Evolutionary conservation across 2,329 filamentous ascomycete genomes (phyloP).

Genomic region (Cladosporium austrohemisphaericum): DNA sequence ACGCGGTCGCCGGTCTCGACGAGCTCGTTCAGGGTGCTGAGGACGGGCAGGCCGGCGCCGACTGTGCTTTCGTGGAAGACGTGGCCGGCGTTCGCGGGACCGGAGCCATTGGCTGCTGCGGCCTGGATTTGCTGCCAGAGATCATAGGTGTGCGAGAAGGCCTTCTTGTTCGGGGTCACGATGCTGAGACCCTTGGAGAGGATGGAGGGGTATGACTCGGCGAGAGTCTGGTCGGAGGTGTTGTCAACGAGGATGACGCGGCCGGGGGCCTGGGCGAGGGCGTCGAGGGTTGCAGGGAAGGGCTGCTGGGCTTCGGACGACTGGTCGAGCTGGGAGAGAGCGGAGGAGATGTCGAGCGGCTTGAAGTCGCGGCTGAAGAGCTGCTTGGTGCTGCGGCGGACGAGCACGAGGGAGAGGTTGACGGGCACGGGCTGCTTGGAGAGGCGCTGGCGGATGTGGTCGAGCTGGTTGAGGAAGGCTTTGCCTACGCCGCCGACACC

Average conservation of each 20-base stretch:
- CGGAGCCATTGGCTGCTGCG: conserved; percentile 60
- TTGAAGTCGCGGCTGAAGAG: conserved; percentile 72
- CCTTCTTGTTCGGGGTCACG: conserved; percentile 98
- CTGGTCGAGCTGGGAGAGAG: conserved; percentile 58
- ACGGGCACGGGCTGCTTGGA: conserved; percentile 51
- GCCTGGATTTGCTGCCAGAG: conserved; percentile 86
- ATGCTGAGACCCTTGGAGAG: conserved; percentile 79
- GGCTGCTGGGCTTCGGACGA: conserved; percentile 53
- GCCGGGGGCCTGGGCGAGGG: conserved; percentile 71
- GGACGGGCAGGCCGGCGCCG: conserved; percentile 86
- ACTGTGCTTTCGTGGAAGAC: conserved; percentile 95
- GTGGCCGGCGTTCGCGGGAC: conserved; percentile 56
- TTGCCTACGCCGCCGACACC: conserved; percentile 89
- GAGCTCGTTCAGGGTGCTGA: conserved; percentile 91
- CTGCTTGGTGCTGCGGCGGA: conserved; percentile 80
- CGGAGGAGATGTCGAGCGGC: conserved; percentile 58
- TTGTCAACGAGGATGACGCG: conserved; percentile 89
- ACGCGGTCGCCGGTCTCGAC: conserved; percentile 90
- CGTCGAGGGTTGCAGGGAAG: conserved; percentile 69
- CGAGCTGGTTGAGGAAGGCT: conserved; percentile 80
- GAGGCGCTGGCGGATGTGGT: conserved; percentile 60
- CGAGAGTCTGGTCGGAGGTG: conserved; percentile 84
- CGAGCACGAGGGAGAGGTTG: conserved; percentile 74
- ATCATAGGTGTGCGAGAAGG: conserved; percentile 75
- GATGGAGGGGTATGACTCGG: conserved; percentile 76